Evolutionary conservation across 768 basidiomycete genomes (phyloP).

Genomic region (Crucibulum laeve): DNA sequence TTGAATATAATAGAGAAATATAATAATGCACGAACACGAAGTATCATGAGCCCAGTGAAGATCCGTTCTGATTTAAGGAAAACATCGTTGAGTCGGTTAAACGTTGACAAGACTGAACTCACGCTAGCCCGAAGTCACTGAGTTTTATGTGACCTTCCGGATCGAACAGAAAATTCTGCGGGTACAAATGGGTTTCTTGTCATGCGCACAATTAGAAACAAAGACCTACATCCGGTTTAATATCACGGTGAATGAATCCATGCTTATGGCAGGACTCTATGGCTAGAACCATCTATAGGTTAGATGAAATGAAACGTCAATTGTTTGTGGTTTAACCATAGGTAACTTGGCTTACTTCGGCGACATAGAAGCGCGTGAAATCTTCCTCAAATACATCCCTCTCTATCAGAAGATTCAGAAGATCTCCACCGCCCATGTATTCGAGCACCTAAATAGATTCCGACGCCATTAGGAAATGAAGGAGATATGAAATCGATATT

Average conservation of each 20-base stretch:
- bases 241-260: slow-evolving; percentile 97
- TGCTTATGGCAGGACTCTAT: slow-evolving; percentile 91
- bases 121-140: slow-evolving; percentile 95
- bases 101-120: slow-evolving; percentile 32
- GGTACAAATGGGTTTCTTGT: slow-evolving; percentile 12
- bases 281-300: slow-evolving; percentile 80
- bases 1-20: slow-evolving; percentile 7
- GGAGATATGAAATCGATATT: slow-evolving; percentile 41
- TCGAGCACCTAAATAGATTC: slow-evolving; percentile 66
- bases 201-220: slow-evolving; percentile 13
- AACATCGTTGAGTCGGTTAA: neutral
- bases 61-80: slow-evolving; percentile 57
- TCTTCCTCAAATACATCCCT: slow-evolving; percentile 86
- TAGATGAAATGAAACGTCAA: neutral
- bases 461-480: slow-evolving; percentile 34
- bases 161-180: slow-evolving; percentile 92
- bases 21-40: slow-evolving; percentile 50
- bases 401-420: slow-evolving; percentile 93
- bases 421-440: slow-evolving; percentile 95
- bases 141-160: slow-evolving; percentile 91
- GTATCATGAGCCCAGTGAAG: slow-evolving; percentile 98
- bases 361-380: slow-evolving; percentile 90
- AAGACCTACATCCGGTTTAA: slow-evolving; percentile 84
- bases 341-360: slow-evolving; percentile 61
- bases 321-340: slow-evolving; percentile 9